Evolutionary conservation across 495 filamentous ascomycete species (phyloP).

Genomic region (Penicillium tannophilum): DNA sequence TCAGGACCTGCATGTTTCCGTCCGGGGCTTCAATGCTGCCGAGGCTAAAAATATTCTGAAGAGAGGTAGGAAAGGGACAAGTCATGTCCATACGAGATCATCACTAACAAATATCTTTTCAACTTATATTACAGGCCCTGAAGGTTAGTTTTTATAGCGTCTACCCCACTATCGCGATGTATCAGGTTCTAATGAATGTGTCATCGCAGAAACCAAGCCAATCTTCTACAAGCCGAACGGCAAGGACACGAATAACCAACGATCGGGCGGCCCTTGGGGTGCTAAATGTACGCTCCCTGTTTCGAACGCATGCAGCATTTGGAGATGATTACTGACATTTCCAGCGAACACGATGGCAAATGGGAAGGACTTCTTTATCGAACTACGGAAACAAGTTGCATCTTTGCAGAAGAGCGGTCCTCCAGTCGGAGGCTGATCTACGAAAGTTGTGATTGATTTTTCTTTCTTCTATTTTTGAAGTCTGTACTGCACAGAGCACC

Average conservation of each 20-base stretch:
- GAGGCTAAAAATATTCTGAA: slow-evolving; percentile 48
- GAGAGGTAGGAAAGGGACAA: slow-evolving; percentile 31
- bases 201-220: slow-evolving; percentile 34
- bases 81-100: background rate
- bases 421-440: slow-evolving; percentile 46
- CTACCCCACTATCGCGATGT: background rate
- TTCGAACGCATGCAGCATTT: background rate
- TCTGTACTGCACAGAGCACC: slow-evolving; percentile 26
- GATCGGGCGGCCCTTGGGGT: slow-evolving; percentile 49
- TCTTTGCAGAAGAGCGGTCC: slow-evolving; percentile 42
- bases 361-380: slow-evolving; percentile 57
- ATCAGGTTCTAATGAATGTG: slow-evolving; percentile 6
- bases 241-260: slow-evolving; percentile 43
- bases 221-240: slow-evolving; percentile 42
- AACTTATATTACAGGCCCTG: slow-evolving; percentile 25
- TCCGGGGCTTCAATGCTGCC: slow-evolving; percentile 49
- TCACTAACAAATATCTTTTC: slow-evolving; percentile 6
- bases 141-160: slow-evolving; percentile 26
- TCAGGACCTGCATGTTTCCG: slow-evolving; percentile 48
- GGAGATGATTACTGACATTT: slow-evolving; percentile 17
- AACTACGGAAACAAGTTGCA: slow-evolving; percentile 54
- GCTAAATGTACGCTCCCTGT: slow-evolving; percentile 46
- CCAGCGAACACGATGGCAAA: slow-evolving; percentile 56
- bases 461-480: slow-evolving; percentile 18
- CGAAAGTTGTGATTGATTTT: background rate